These are phyloP conservation scores for Diaporthe australafricana DNA, from an alignment of 2,329 filamentous ascomycete species.

Conservation along the genomic window DNA sequence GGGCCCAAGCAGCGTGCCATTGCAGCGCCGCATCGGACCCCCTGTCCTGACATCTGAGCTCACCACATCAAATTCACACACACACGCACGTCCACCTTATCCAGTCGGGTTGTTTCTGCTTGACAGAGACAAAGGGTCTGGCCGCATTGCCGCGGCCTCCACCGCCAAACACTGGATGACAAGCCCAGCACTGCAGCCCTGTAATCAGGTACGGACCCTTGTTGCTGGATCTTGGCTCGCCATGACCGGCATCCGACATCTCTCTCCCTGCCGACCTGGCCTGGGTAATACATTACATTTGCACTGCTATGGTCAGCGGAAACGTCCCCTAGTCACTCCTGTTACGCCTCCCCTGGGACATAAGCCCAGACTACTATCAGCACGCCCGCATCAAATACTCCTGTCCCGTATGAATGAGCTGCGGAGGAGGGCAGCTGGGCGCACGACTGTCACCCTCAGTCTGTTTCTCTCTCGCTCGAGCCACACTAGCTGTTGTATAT, in stretches of 20 bases:
- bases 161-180: not conserved
- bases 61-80: not conserved
- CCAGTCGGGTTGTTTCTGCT: not conserved
- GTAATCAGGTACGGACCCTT: not conserved
- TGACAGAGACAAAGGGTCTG: constrained; percentile 1
- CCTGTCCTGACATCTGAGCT: not conserved
- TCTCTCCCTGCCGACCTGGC: not conserved
- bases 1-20: not conserved
- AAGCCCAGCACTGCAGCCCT: not conserved
- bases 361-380: not conserved
- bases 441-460: constrained; percentile 2
- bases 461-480: not conserved
- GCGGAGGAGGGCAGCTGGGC: not conserved
- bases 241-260: not conserved
- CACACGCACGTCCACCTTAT: not conserved
- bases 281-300: too few species aligned
- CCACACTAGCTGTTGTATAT: not conserved
- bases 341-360: not conserved
- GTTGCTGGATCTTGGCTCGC: too few species aligned
- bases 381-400: not conserved
- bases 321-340: not conserved
- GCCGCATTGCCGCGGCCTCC: not conserved
- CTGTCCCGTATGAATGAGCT: not conserved
- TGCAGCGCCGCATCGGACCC: not conserved
- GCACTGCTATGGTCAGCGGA: not conserved